A percentile compares a stretch with the other conserved stretches of the same genome.
Conservation (phyloP, 2,329 filamentous ascomycete species). For the Phyllosticta citrichinensis region DNA sequence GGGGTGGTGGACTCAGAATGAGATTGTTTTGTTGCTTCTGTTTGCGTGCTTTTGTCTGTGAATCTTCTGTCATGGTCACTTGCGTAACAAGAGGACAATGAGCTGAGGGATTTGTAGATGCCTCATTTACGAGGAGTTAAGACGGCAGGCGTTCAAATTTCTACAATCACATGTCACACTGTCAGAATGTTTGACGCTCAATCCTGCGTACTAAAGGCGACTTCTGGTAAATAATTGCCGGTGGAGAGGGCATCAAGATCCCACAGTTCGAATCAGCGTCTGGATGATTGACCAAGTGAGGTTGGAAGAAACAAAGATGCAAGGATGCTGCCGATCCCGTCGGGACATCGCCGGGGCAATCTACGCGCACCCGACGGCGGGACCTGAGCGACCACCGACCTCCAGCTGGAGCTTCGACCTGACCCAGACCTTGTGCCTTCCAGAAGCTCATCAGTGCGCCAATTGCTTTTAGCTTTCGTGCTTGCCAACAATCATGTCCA, state of each 20-base stretch:
- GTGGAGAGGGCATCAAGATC: too few relatives aligned
- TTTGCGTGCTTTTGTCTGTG: neutral
- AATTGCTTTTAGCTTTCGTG: neutral
- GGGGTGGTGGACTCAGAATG: neutral
- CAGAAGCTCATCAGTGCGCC: neutral
- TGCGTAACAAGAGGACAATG: too few relatives aligned
- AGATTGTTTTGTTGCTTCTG: neutral
- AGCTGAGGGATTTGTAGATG: too few relatives aligned
- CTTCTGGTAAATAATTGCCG: too few relatives aligned
- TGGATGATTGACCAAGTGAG: neutral
- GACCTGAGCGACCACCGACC: too few relatives aligned
- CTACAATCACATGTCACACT: too few relatives aligned
- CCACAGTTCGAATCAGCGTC: too few relatives aligned
- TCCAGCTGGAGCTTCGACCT: neutral
- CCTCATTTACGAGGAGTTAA: too few relatives aligned
- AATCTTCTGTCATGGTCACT: neutral
- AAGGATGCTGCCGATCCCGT: neutral
- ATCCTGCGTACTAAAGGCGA: too few relatives aligned
- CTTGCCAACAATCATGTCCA: slow-evolving; percentile 54
- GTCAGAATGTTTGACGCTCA: too few relatives aligned
- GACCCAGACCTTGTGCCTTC: too few relatives aligned
- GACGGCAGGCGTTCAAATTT: too few relatives aligned
- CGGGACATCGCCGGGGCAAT: neutral
- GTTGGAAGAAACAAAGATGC: neutral
- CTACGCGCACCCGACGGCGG: neutral